Evolutionary conservation across 257 asterid genomes (phyloP), one percentile per base, ranked within the genome.

Genomic region (Rhazya stricta): DNA sequence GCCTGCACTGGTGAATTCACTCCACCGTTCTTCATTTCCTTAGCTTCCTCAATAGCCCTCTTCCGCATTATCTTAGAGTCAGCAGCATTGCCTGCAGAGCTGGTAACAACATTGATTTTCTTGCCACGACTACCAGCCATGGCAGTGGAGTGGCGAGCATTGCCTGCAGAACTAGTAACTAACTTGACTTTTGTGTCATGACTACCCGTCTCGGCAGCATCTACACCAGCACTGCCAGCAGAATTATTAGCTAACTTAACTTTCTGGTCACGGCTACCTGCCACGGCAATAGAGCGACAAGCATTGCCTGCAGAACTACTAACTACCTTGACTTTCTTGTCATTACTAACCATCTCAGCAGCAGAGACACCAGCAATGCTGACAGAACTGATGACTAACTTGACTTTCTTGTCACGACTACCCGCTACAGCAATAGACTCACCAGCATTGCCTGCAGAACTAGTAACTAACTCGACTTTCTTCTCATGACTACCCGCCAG

Each of bases 41-140:
- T 81, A 51, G 77, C 80, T 73, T 83, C 84, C 21, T 76, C 86
- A 66, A 68, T 79, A 72, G 56, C 88, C 66, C 63, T 79, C 76
- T 85, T 84, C 81, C 73, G 79, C 79, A 87, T 86, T 23, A 62
- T 74, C 82, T 81, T 80, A 37, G 85, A 80, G 69, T 74, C 76
- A 71, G 79, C 82, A 68, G 81, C 70, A 13, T 75, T 83, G 36
- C 75, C 77, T 1, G 79, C 80, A 42, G 86, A 79, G 79, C 67
- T 41, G 23, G 85, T 53, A 39, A 25, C 77, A 61, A 79, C 68
- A 76, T 56, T 82, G 72, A 57, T 74, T 70, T 67, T 76, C 72
- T 39, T 73, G 54, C 81, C 91, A 32, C 30, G 78, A 41, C 86
- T 80, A 58, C 82, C 84, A 58, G 82, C 76, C 56, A 79, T 58